A percentile compares a stretch with the other conserved stretches of the same genome.
phyloP scores from a whole-genome alignment of 169 alveolate species.

The Cryptosporidium muris region DNA sequence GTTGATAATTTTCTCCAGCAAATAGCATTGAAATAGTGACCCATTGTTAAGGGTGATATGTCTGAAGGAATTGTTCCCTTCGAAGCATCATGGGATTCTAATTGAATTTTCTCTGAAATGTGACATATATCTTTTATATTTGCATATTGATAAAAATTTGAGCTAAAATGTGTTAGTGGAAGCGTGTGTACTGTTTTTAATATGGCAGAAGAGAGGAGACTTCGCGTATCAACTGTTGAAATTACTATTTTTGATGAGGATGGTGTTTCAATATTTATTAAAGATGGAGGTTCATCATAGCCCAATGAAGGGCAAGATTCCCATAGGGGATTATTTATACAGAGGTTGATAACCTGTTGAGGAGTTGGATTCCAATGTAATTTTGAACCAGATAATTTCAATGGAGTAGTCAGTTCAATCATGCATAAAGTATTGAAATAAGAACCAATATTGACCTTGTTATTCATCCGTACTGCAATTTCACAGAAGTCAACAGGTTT shows the following conservation, averaged over 20 bases:
- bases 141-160: slow-evolving; percentile 40
- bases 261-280: background rate
- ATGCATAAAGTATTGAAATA: slow-evolving; percentile 44
- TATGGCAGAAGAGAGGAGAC: slow-evolving; percentile 32
- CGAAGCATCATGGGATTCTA: slow-evolving; percentile 1
- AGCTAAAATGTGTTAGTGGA: slow-evolving; percentile 42
- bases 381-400: background rate
- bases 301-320: background rate
- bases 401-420: background rate
- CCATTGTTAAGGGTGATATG: background rate
- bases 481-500: slow-evolving; percentile 42
- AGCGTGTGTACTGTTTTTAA: slow-evolving; percentile 22
- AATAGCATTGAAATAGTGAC: slow-evolving; percentile 37
- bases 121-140: slow-evolving; percentile 6
- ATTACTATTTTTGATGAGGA: background rate
- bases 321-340: slow-evolving; percentile 44
- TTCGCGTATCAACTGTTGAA: background rate
- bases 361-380: slow-evolving; percentile 28
- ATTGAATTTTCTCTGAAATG: slow-evolving; percentile 21
- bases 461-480: slow-evolving; percentile 12
- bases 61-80: background rate
- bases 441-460: slow-evolving; percentile 18
- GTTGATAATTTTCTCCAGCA: slow-evolving; percentile 58
- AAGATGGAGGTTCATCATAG: background rate
- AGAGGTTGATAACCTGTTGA: slow-evolving; percentile 8